phyloP scores from a whole-genome alignment of 192 early-diverging fungal species.

The Blastocladiella britannica region DNA sequence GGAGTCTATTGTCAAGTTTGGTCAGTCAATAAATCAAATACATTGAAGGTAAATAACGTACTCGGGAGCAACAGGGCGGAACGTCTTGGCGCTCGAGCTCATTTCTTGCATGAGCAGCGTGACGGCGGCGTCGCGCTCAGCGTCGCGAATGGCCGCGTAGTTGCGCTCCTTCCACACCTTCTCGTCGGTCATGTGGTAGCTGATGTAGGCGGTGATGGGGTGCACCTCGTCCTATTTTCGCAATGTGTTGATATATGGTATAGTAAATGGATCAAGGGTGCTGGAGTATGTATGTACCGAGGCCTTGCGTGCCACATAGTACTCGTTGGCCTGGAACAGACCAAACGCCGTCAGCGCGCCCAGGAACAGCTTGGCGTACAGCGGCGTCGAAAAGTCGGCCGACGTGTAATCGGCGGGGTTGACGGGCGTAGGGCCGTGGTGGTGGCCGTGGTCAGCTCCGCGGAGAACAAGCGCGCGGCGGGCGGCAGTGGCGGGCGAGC shows the following conservation, averaged over 20 bases:
- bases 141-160: neutral
- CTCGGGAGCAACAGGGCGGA: neutral
- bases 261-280: neutral
- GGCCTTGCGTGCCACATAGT: neutral
- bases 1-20: no score
- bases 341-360: neutral
- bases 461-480: no score
- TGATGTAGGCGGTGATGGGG: neutral
- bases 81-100: neutral
- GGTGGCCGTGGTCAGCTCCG: no score
- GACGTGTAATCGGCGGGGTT: neutral
- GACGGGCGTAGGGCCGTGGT: no score
- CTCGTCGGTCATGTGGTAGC: neutral
- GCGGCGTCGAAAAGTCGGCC: neutral
- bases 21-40: neutral
- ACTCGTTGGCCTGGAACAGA: neutral
- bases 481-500: no score
- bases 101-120: neutral
- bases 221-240: neutral
- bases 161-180: neutral
- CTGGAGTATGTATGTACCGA: neutral
- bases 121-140: neutral
- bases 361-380: neutral
- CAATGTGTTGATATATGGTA: neutral
- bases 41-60: neutral